Conservation (phyloP, 495 filamentous ascomycete species). For the Pseudotulostoma volvatum region DNA sequence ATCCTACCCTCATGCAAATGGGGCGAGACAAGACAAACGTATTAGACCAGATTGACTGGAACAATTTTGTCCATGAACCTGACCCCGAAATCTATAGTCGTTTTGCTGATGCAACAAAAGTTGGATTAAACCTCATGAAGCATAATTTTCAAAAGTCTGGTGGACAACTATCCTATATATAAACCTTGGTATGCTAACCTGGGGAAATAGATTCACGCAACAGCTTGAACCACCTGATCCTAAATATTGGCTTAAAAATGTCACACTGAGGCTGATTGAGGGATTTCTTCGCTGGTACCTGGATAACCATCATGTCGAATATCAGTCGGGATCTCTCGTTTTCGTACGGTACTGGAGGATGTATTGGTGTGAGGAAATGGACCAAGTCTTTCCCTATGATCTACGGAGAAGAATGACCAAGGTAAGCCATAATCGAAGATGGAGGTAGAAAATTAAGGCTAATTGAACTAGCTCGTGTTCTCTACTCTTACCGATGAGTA, state of each 20-base stretch:
- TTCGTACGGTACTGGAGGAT: slow-evolving; percentile 7
- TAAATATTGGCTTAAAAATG: slow-evolving; percentile 3
- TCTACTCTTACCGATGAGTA: slow-evolving; percentile 3
- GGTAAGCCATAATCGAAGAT: slow-evolving; percentile 1
- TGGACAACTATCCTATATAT: background rate
- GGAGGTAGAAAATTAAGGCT: background rate
- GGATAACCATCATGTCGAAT: slow-evolving; percentile 2
- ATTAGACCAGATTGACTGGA: slow-evolving; percentile 1
- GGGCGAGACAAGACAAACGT: background rate
- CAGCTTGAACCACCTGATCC: slow-evolving; percentile 1
- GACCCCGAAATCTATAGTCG: slow-evolving; percentile 1
- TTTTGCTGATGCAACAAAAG: slow-evolving; percentile 1
- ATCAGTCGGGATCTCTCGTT: slow-evolving; percentile 6
- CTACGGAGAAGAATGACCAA: slow-evolving; percentile 3
- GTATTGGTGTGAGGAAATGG: slow-evolving; percentile 6
- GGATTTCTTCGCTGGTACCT: slow-evolving; percentile 7
- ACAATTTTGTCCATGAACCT: slow-evolving; percentile 5
- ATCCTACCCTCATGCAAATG: background rate
- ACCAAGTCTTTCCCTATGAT: slow-evolving; percentile 1
- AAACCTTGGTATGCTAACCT: background rate
- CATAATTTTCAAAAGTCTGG: background rate
- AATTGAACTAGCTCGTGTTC: slow-evolving; percentile 1
- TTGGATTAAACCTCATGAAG: background rate
- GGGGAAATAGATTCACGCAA: background rate
- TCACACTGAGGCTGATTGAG: slow-evolving; percentile 5